Conservation (phyloP, 495 filamentous ascomycete genomes). For the Aspergillus bridgeri region DNA sequence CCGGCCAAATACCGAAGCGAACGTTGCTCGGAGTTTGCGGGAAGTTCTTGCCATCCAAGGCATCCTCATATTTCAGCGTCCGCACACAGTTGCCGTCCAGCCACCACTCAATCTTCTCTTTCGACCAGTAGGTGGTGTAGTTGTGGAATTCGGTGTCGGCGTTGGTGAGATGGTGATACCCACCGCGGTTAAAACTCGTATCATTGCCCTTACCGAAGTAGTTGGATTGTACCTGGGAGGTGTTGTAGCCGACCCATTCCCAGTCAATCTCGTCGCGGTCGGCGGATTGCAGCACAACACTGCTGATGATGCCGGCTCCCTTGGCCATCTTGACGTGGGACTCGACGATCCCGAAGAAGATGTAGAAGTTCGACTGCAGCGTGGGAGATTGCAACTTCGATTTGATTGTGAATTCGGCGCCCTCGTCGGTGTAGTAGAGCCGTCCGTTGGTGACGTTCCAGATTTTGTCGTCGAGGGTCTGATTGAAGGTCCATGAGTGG, state of each 20-base stretch:
- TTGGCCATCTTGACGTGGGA: conserved; percentile 67
- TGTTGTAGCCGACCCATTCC: conserved; percentile 57
- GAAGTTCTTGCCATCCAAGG: conserved; percentile 62
- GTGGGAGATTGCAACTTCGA: conserved; percentile 67
- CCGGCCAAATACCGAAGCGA: conserved; percentile 83
- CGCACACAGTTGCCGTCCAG: conserved; percentile 70
- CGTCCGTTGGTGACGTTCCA: conserved; percentile 64
- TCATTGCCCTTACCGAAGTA: conserved; percentile 87
- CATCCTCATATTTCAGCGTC: conserved; percentile 54
- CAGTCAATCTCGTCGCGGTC: conserved; percentile 93
- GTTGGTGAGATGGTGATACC: conserved; percentile 57
- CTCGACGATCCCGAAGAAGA: conserved; percentile 80
- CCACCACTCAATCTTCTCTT: conserved; percentile 73
- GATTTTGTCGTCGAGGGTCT: conserved; percentile 43
- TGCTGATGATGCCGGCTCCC: conserved; percentile 74
- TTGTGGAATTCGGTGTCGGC: conserved; percentile 69
- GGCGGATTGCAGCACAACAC: conserved; percentile 83
- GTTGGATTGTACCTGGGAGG: conserved; percentile 74
- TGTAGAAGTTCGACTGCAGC: conserved; percentile 71
- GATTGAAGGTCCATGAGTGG: conserved; percentile 60
- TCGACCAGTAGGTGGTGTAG: conserved; percentile 88
- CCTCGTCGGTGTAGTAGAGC: conserved; percentile 52
- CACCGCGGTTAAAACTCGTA: conserved; percentile 70
- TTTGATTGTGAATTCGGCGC: conserved; percentile 67
- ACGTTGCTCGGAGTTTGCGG: conserved; percentile 90